Conservation (phyloP, 2,329 filamentous ascomycete species). For the Penicillium sclerotigenum region DNA sequence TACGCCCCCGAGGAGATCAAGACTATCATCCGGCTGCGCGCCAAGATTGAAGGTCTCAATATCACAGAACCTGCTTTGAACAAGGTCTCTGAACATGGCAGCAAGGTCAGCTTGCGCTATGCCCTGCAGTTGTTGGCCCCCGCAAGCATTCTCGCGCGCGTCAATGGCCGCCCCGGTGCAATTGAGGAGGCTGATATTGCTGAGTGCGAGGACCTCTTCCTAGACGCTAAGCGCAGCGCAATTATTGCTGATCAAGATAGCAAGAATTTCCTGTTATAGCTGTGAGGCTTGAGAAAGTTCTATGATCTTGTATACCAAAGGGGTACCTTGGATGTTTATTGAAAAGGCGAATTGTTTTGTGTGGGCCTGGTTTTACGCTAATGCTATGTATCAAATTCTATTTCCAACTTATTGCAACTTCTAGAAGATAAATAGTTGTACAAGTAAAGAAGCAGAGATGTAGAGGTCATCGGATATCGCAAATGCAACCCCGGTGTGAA, state of each 20-base stretch:
- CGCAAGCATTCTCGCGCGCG: slow-evolving; percentile 83
- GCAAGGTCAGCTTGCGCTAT: slow-evolving; percentile 86
- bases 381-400: slow-evolving; percentile 22
- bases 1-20: slow-evolving; percentile 89
- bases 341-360: slow-evolving; percentile 27
- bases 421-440: background rate
- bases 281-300: slow-evolving; percentile 20
- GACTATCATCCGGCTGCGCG: slow-evolving; percentile 80
- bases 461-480: background rate
- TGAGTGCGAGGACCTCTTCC: slow-evolving; percentile 80
- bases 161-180: slow-evolving; percentile 67
- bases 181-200: slow-evolving; percentile 74
- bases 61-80: slow-evolving; percentile 80
- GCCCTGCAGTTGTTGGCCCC: slow-evolving; percentile 88
- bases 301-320: slow-evolving; percentile 26
- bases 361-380: slow-evolving; percentile 22
- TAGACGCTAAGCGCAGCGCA: slow-evolving; percentile 77
- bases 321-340: slow-evolving; percentile 21
- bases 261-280: slow-evolving; percentile 56
- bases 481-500: slow-evolving; percentile 14
- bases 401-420: background rate
- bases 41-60: slow-evolving; percentile 74
- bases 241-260: slow-evolving; percentile 64
- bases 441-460: background rate
- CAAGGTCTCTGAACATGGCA: slow-evolving; percentile 81